Evolutionary conservation across 495 filamentous ascomycete genomes (phyloP).

Genomic region (Xylaria flabelliformis): DNA sequence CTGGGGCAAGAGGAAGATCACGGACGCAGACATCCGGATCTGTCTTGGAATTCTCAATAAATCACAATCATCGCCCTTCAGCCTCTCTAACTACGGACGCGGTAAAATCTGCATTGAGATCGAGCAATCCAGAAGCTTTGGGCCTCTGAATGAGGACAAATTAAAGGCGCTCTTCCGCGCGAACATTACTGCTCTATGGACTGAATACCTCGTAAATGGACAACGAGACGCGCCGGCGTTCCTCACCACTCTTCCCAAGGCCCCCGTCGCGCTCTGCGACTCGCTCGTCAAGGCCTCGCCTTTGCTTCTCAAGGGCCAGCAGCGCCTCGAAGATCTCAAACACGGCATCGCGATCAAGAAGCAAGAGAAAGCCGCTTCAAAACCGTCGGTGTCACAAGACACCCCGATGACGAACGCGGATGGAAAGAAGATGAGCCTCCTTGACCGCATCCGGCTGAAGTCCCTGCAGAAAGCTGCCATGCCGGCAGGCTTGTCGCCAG

Average conservation of each 20-base stretch:
- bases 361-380: conserved; percentile 39
- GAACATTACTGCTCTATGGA: conserved; percentile 58
- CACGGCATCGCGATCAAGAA: conserved; percentile 54
- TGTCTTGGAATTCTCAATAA: conserved; percentile 59
- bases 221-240: conserved; percentile 45
- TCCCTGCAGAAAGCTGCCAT: conserved; percentile 53
- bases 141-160: conserved; percentile 61
- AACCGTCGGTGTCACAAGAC: conserved; percentile 22
- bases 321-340: conserved; percentile 66
- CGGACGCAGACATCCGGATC: conserved; percentile 62
- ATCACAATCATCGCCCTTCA: conserved; percentile 42
- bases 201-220: conserved; percentile 34
- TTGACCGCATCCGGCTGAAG: conserved; percentile 70
- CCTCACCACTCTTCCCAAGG: conserved; percentile 59
- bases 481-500: conserved; percentile 48
- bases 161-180: conserved; percentile 60
- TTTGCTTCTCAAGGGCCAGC: conserved; percentile 62
- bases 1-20: conserved; percentile 68
- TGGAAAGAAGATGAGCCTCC: conserved; percentile 53
- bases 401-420: conserved; percentile 38
- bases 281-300: conserved; percentile 52
- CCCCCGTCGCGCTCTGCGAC: conserved; percentile 55
- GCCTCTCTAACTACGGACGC: conserved; percentile 66
- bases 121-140: conserved; percentile 36
- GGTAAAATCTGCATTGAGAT: conserved; percentile 55